Evolutionary conservation across 345 rosid genomes (phyloP).

Genomic region (Euphorbia peplus): DNA sequence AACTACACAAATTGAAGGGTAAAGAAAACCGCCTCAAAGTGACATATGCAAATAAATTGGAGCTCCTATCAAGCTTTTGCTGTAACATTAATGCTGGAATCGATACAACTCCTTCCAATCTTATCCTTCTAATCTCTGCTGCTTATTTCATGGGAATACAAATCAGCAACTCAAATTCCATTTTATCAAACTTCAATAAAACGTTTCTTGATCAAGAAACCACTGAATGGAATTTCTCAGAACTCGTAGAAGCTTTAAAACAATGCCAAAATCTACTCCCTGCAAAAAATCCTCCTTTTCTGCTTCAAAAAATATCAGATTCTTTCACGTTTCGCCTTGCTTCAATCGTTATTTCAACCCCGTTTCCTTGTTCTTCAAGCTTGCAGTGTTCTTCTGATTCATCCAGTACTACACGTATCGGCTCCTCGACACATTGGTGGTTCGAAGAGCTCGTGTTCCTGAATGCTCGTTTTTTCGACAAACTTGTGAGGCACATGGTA

Average conservation of each 20-base stretch:
- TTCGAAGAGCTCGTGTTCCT: conserved; percentile 45
- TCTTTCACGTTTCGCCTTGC: conserved; percentile 31
- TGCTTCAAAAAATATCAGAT: conserved; percentile 35
- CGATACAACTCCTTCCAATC: conserved; percentile 35
- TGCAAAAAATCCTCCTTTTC: conserved; percentile 22
- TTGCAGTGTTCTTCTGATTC: conserved; percentile 31
- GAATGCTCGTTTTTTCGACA: conserved; percentile 30
- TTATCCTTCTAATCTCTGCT: conserved; percentile 33
- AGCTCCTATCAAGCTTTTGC: conserved; percentile 52
- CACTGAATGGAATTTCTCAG: conserved; percentile 53
- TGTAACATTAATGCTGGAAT: conserved; percentile 37
- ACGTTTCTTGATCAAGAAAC: conserved; percentile 38
- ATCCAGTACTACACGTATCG: conserved; percentile 32
- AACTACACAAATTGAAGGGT: conserved; percentile 25
- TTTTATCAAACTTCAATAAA: conserved; percentile 30
- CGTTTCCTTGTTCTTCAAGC: conserved; percentile 21
- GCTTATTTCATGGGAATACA: conserved; percentile 51
- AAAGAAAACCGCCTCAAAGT: conserved; percentile 31
- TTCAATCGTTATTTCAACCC: conserved; percentile 28
- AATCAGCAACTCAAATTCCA: conserved; percentile 7
- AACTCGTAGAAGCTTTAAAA: conserved; percentile 42
- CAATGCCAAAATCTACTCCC: conserved; percentile 42
- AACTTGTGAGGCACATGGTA: conserved; percentile 29
- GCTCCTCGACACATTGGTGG: conserved; percentile 38
- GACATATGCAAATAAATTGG: conserved; percentile 47